These are phyloP conservation scores for Fusarium proliferatum DNA, from an alignment of 2,329 filamentous ascomycete genomes.

Conservation along the genomic window DNA sequence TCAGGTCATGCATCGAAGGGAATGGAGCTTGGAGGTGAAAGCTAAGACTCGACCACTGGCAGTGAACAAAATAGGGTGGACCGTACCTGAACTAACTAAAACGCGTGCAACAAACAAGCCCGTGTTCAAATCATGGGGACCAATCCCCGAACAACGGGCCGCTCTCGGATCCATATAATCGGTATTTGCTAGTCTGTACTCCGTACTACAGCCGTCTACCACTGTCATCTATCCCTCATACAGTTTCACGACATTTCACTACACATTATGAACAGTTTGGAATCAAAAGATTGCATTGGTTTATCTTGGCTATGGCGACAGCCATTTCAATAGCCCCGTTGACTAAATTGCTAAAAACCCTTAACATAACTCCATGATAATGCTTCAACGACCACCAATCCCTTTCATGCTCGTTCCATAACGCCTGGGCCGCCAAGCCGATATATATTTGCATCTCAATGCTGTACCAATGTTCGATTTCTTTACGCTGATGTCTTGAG, in stretches of 20 bases:
- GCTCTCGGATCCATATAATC: conserved; percentile 34
- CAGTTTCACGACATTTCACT: not conserved
- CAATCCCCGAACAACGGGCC: conserved; percentile 32
- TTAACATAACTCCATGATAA: conserved; percentile 30
- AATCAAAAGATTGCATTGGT: not conserved
- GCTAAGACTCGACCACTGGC: not conserved
- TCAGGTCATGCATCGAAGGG: not conserved
- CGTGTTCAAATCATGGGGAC: conserved; percentile 30
- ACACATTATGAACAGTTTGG: not conserved
- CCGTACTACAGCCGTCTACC: not conserved
- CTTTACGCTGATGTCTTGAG: conserved; percentile 50
- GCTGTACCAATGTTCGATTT: not conserved
- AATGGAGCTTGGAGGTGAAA: conserved; percentile 10
- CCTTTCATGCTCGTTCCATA: conserved; percentile 29
- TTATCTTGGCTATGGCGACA: not conserved
- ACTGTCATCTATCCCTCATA: not conserved
- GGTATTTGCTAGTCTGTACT: conserved; percentile 11
- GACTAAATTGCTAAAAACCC: conserved; percentile 12
- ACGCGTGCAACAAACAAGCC: not conserved
- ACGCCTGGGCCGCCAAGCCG: conserved; percentile 29
- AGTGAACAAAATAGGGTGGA: conserved; percentile 25
- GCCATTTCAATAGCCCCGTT: not conserved
- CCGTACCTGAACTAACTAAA: not conserved
- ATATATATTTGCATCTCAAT: conserved; percentile 3
- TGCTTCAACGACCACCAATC: conserved; percentile 25